Conservation (phyloP, 148 eudicot genomes). For the Fagopyrum homotropicum region DNA sequence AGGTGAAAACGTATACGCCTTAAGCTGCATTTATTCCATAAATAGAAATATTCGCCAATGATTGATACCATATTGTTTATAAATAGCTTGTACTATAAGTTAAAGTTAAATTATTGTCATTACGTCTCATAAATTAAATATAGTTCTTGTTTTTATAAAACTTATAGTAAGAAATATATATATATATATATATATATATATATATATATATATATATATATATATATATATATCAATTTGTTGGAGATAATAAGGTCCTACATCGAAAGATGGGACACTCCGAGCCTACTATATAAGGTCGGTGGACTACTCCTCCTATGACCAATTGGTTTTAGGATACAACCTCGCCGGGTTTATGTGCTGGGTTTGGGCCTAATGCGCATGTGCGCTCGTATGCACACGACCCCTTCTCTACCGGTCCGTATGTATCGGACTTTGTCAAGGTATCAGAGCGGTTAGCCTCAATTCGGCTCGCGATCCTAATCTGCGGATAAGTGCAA, state of each 20-base stretch:
- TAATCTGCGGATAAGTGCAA: too few species aligned
- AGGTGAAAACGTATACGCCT: neutral
- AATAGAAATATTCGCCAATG: neutral
- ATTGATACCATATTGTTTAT: neutral
- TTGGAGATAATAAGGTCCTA: too few species aligned
- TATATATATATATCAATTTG: too few species aligned
- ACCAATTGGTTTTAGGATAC: too few species aligned
- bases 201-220: neutral
- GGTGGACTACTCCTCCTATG: too few species aligned
- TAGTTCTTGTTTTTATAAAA: neutral
- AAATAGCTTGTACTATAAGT: neutral
- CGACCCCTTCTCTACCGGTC: too few species aligned
- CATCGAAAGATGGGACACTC: too few species aligned
- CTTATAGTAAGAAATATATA: neutral
- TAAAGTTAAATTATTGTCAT: neutral
- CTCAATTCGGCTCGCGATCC: too few species aligned
- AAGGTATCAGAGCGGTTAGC: too few species aligned
- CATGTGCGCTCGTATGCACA: neutral
- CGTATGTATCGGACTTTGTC: too few species aligned
- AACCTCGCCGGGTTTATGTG: too few species aligned
- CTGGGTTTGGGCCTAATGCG: neutral
- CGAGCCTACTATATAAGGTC: too few species aligned
- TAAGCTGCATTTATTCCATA: constrained; percentile 3
- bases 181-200: neutral
- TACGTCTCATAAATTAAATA: neutral